Conservation (phyloP, 768 basidiomycete genomes). For the Naganishia kalamii region DNA sequence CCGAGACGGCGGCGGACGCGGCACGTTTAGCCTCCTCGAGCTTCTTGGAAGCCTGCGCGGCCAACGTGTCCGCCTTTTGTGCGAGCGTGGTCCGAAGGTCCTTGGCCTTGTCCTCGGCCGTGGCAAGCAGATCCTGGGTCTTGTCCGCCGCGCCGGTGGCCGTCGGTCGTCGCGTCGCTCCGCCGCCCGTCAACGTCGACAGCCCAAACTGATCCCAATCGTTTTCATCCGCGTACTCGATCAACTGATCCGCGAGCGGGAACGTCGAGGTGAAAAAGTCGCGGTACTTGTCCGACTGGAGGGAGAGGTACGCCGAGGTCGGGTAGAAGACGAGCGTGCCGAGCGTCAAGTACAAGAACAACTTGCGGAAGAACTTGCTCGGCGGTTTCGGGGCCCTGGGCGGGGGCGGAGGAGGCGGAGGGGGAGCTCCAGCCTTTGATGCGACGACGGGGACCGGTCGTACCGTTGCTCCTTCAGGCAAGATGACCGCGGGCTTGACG, state of each 20-base stretch:
- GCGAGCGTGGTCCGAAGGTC: conserved; percentile 13
- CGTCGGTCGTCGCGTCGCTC: not conserved
- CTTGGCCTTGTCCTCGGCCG: conserved; percentile 21
- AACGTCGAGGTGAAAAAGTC: conserved; percentile 76
- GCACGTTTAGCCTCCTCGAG: conserved; percentile 15
- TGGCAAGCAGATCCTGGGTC: not conserved
- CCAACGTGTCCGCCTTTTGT: conserved; percentile 14
- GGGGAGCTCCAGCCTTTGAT: conserved; percentile 14
- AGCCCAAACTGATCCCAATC: conserved; percentile 72
- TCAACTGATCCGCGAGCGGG: conserved; percentile 67
- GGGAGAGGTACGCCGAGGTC: conserved; percentile 69
- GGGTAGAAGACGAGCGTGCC: conserved; percentile 72
- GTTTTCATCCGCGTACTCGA: conserved; percentile 72
- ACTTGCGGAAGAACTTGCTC: conserved; percentile 51
- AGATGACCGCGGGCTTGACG: conserved; percentile 15
- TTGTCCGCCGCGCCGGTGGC: conserved; percentile 1
- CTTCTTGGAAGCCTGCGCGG: conserved; percentile 16
- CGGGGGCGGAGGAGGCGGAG: conserved; percentile 26
- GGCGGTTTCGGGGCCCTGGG: conserved; percentile 8
- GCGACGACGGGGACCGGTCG: conserved; percentile 18
- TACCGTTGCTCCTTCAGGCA: not conserved
- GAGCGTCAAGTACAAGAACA: conserved; percentile 64
- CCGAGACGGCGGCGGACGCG: not conserved
- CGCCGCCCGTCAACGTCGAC: conserved; percentile 38
- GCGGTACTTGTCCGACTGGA: conserved; percentile 70